Conservation (phyloP, 2,329 filamentous ascomycete species). For the Colletotrichum destructivum region DNA sequence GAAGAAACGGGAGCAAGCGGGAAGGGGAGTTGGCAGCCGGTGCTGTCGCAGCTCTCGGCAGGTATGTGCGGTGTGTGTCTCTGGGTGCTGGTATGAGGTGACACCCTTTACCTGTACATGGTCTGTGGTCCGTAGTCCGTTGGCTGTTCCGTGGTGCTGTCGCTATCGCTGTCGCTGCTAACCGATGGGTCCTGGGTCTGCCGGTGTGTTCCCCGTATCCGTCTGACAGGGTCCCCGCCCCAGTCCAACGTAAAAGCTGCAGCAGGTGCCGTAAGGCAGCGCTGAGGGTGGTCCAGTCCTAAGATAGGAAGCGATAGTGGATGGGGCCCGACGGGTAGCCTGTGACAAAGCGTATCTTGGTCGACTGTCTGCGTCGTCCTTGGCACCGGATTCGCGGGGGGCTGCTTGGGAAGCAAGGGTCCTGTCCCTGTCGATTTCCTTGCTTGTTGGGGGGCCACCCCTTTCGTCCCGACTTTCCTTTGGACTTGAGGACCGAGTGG, state of each 20-base stretch:
- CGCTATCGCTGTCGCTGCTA: constrained; percentile 17
- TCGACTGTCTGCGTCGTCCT: constrained; percentile 32
- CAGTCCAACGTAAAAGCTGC: constrained; percentile 16
- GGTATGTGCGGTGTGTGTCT: constrained; percentile 23
- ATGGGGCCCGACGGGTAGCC: constrained; percentile 27
- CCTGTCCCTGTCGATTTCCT: constrained; percentile 39
- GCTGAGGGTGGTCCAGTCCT: constrained; percentile 22
- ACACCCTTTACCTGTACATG: constrained; percentile 28
- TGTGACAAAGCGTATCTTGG: constrained; percentile 41
- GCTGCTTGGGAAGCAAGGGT: constrained; percentile 30
- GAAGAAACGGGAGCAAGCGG: constrained; percentile 31
- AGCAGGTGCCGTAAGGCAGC: constrained; percentile 11
- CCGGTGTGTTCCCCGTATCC: constrained; percentile 21
- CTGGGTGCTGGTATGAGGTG: constrained; percentile 25
- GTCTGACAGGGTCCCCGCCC: constrained; percentile 30
- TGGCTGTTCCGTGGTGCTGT: constrained; percentile 12
- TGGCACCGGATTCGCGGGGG: constrained; percentile 41
- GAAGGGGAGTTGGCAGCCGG: constrained; percentile 13
- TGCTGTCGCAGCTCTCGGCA: constrained; percentile 39
- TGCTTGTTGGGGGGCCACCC: constrained; percentile 31
- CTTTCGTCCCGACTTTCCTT: constrained; percentile 7
- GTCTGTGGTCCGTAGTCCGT: constrained; percentile 28
- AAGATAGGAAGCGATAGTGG: constrained; percentile 31
- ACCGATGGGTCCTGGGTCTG: constrained; percentile 14
- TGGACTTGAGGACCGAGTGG: neutral